phyloP scores from a whole-genome alignment of 2,329 filamentous ascomycete genomes.

The Sclerotinia nivalis region DNA sequence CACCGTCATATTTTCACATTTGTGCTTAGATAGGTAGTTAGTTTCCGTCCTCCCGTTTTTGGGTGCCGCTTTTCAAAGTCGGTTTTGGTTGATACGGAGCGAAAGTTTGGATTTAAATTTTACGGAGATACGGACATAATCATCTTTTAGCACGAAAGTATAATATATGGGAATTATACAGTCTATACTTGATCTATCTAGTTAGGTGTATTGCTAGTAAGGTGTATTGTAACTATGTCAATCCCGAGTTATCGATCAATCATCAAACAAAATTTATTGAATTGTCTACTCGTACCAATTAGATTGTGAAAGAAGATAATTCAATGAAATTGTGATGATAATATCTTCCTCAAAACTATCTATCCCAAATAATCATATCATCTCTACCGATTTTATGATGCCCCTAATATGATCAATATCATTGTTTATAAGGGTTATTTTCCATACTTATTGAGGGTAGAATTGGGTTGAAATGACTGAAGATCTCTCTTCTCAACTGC shows the following conservation, averaged over 20 bases:
- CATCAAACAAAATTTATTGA: background rate
- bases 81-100: background rate
- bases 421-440: too few species aligned
- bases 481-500: slow-evolving; percentile 2
- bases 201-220: background rate
- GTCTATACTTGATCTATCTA: background rate
- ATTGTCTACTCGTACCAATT: background rate
- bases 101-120: background rate
- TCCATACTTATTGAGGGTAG: background rate
- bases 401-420: background rate
- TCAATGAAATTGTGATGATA: slow-evolving; percentile 3
- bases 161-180: background rate
- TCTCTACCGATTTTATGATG: background rate
- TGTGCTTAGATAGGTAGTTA: background rate
- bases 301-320: slow-evolving; percentile 2
- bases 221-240: background rate
- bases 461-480: background rate
- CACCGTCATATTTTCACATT: background rate
- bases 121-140: too few species aligned
- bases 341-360: background rate
- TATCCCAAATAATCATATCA: background rate
- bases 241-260: background rate
- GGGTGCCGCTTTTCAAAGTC: slow-evolving; percentile 4
- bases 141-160: background rate
- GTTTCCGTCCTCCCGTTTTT: background rate